Base-by-base conservation (phyloP, 257 asterid genomes). In the Solanum sitiens region DNA sequence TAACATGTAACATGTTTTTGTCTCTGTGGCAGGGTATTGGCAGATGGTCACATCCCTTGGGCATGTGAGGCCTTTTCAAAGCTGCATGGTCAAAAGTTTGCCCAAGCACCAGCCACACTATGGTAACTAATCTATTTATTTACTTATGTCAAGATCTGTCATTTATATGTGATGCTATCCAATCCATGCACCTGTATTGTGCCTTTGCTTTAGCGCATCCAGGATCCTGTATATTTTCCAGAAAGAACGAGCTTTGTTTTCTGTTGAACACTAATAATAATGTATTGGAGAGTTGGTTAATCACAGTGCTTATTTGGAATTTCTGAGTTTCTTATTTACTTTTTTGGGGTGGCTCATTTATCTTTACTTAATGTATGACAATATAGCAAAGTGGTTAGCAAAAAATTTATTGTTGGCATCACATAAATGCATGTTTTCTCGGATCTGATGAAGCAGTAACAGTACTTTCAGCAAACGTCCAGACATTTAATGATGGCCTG, bases 41-140 rank as follows among this genome's bases (percentile, higher is more conserved):
- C 99, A 70, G 99, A 97, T 89, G 99, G 98, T 86, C 99, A 97
- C 88, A 91, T 95, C 89, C 94, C 98, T 32, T 97, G 99, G 99
- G 98, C 99, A 16, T 97, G 99, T 25, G 99, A 96, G 92, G 99
- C 98, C 37, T 97, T 97, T 75, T 91, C 99, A 84, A 94, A 91
- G 89, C 88, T 96, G 92, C 99, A 97, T 25, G 92, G 92, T 44
- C 91, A 79, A 67, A 95, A 91, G 87, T 92, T 97, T 88, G 90
- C 88, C 65, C 94, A 88, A 67, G 92, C 93, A 35, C 95, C 98
- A 12, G 92, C 98, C 47, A 76, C 94, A 83, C 91, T 91, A n/a
- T 95, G 99, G 99, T 97, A 93, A 68, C n/a, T 61, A 76, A 80
- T 88, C 87, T 89, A 83, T 86, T 45, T 40, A 89, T 45, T 42